Percentiles rank a stretch among this genome's conserved stretches.
phyloP scores from a whole-genome alignment of 108 stramenopile genomes.

The Asterionellopsis glacialis region DNA sequence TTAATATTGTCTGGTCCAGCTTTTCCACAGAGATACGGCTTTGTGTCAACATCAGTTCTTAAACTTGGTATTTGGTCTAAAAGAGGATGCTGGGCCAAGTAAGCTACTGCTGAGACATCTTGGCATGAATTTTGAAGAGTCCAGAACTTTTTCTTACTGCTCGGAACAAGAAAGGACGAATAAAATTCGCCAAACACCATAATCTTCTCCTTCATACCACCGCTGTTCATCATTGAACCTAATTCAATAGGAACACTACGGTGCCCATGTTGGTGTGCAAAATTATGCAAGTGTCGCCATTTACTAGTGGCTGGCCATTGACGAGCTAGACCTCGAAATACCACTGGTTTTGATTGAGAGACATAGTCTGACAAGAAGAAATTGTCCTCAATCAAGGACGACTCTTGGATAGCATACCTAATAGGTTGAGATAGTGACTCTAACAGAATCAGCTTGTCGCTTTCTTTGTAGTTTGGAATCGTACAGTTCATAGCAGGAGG shows the following conservation, averaged over 20 bases:
- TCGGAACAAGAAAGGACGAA: constrained; percentile 17
- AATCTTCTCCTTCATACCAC: constrained; percentile 38
- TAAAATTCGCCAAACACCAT: constrained; percentile 38
- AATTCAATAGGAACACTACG: constrained; percentile 56
- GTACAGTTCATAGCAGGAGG: constrained; percentile 16
- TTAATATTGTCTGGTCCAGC: constrained; percentile 28
- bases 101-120: constrained; percentile 19
- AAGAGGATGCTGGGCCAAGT: constrained; percentile 58
- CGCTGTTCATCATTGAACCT: constrained; percentile 31
- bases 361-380: background rate
- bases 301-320: constrained; percentile 36
- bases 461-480: constrained; percentile 5
- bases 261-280: constrained; percentile 32
- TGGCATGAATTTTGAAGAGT: constrained; percentile 25
- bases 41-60: constrained; percentile 21
- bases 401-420: constrained; percentile 16
- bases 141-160: constrained; percentile 21
- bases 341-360: constrained; percentile 20
- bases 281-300: constrained; percentile 36
- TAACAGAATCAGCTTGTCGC: constrained; percentile 9
- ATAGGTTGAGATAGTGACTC: constrained; percentile 8
- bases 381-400: background rate
- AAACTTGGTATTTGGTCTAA: constrained; percentile 51
- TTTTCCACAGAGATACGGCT: constrained; percentile 22
- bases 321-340: constrained; percentile 31